Evolutionary conservation across 2,329 filamentous ascomycete genomes (phyloP), one percentile per base, ranked within the genome.

Genomic region (Monilinia fructigena): DNA sequence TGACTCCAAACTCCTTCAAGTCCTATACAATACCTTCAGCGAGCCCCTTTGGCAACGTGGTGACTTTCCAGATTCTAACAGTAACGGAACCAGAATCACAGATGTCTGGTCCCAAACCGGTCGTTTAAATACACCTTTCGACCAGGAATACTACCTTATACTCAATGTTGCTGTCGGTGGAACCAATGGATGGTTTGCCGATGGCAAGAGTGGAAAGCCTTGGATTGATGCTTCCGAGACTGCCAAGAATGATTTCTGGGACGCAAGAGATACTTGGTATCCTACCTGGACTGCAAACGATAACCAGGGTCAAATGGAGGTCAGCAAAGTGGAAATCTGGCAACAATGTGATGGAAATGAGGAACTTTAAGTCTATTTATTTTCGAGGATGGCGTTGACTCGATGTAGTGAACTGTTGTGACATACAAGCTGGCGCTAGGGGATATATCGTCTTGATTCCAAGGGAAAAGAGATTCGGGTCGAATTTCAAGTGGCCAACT

Each of bases 151-250:
- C 74, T 93, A 90, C 73, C 83, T 94, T 55, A 89, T 93, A 71
- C 76, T 94, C 66, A 91, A 91, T 74, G 81, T 93, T 4, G 90
- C 87, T 14, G 90, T 93, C 10, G 91, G 91, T 40, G 86, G 87
- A 60, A 92, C 88, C 28, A 93, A 93, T 71, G 91, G 91, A 48
- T 96, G 91, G 91, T 96, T 95, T 74, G 80, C 89, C 74, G 91
- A 96, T 75, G 86, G 87, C 26, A 80, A 83, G 71, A 82, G 82
- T 53, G 84, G 82, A 42, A 96, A 96, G 81, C 92, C 92, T 1
- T 96, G 92, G 92, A 82, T 92, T 42, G 89, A 95, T 75, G 80
- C 76, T 20, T 88, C 85, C 62, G 77, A 81, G 1, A 88, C 84
- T 14, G 90, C 91, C 10, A 86, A 83, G 77, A 86, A 84, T 73